phyloP scores from a whole-genome alignment of 2,329 filamentous ascomycete genomes.

The Pestalotiopsis fici region DNA sequence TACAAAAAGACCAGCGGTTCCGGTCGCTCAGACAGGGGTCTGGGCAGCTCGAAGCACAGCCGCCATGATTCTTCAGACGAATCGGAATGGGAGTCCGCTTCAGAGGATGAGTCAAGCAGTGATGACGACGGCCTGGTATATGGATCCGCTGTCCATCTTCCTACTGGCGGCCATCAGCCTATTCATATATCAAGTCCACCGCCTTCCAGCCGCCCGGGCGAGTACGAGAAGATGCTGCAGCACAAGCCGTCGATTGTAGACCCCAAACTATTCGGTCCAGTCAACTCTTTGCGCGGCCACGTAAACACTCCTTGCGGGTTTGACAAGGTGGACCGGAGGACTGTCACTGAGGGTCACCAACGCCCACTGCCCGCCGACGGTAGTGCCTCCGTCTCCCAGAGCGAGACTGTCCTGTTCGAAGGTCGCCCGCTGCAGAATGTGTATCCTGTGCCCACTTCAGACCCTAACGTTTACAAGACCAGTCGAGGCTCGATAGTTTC shows the following conservation, averaged over 20 bases:
- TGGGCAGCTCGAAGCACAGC: conserved; percentile 41
- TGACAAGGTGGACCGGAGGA: conserved; percentile 37
- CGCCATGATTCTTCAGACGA: conserved; percentile 42
- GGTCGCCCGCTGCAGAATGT: conserved; percentile 58
- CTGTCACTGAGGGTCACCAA: conserved; percentile 33
- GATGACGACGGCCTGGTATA: conserved; percentile 45
- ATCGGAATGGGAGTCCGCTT: conserved; percentile 59
- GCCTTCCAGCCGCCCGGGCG: conserved; percentile 8
- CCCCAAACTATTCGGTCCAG: conserved; percentile 58
- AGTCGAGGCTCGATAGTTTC: conserved; percentile 50
- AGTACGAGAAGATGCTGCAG: conserved; percentile 23
- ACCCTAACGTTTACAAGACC: conserved; percentile 64
- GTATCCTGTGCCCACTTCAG: conserved; percentile 66
- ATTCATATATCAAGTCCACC: conserved; percentile 12
- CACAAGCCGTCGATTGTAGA: conserved; percentile 51
- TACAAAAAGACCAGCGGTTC: conserved; percentile 41
- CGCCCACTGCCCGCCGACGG: conserved; percentile 9
- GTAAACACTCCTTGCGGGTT: conserved; percentile 59
- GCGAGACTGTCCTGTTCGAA: conserved; percentile 36
- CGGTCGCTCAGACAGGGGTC: conserved; percentile 34
- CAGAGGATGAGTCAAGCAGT: conserved; percentile 47
- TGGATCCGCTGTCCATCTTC: conserved; percentile 32
- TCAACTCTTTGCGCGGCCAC: conserved; percentile 61
- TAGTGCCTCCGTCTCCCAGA: conserved; percentile 26
- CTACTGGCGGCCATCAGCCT: conserved; percentile 14